These are phyloP conservation scores for Holtermannia corniformis DNA, from an alignment of 768 basidiomycete genomes.

Conservation along the genomic window DNA sequence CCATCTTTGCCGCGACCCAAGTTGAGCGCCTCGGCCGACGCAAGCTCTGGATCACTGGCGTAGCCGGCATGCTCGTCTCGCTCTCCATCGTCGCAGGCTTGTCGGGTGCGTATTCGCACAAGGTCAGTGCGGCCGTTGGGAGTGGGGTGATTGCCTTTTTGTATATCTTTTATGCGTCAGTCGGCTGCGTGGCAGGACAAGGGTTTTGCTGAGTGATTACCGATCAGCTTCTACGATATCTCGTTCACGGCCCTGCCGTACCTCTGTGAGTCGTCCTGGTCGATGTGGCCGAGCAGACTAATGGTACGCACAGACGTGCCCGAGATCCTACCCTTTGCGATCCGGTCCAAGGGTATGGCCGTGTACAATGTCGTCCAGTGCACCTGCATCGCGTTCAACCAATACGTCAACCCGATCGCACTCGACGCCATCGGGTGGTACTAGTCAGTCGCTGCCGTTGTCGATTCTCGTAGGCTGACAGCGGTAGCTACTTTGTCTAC, in stretches of 20 bases:
- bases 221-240: not conserved
- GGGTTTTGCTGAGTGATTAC: too few relatives aligned
- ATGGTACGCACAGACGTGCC: not conserved
- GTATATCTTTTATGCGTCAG: constrained; percentile 6
- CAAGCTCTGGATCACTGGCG: constrained; percentile 10
- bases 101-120: constrained; percentile 7
- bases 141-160: constrained; percentile 15
- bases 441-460: too few relatives aligned
- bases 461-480: not conserved
- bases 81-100: constrained; percentile 14
- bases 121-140: constrained; percentile 1
- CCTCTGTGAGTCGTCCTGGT: constrained; percentile 7
- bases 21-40: constrained; percentile 11
- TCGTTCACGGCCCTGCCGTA: constrained; percentile 7
- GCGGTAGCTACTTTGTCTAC: constrained; percentile 11
- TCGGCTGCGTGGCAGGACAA: too few relatives aligned
- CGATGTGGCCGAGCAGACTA: not conserved
- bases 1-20: constrained; percentile 9
- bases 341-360: constrained; percentile 9
- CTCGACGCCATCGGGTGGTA: constrained; percentile 8
- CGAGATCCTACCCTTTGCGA: constrained; percentile 8
- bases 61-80: constrained; percentile 7
- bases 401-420: constrained; percentile 20
- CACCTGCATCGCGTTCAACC: constrained; percentile 9
- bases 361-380: constrained; percentile 9